Evolutionary conservation across 257 asterid genomes (phyloP).

Genomic region (Anisodus tanguticus): DNA sequence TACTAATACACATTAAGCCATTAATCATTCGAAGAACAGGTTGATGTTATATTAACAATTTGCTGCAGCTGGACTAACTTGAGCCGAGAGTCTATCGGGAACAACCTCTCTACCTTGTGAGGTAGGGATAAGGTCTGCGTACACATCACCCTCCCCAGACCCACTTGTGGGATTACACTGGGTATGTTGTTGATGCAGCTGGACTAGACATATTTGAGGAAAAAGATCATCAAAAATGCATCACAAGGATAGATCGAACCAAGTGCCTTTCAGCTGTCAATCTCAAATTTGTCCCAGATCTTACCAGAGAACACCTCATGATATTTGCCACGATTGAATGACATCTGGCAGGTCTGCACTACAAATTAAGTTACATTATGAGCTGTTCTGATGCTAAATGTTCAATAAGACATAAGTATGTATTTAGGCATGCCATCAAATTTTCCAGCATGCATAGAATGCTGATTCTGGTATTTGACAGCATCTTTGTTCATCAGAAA

Average conservation of each 20-base stretch:
- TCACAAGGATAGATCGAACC: constrained; percentile 23
- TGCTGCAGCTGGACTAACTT: constrained; percentile 33
- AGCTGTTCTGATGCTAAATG: constrained; percentile 26
- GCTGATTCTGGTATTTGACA: background rate
- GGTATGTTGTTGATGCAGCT: too few species aligned
- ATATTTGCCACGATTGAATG: constrained; percentile 35
- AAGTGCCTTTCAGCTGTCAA: constrained; percentile 33
- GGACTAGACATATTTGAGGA: background rate
- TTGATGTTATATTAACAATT: constrained; percentile 40
- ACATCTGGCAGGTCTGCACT: constrained; percentile 38
- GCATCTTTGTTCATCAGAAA: background rate
- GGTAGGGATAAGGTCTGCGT: too few species aligned
- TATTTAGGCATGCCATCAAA: constrained; percentile 22
- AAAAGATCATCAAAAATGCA: constrained; percentile 34
- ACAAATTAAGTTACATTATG: constrained; percentile 33
- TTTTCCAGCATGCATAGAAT: constrained; percentile 21
- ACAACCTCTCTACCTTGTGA: too few species aligned
- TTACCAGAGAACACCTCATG: constrained; percentile 31
- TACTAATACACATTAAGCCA: constrained; percentile 11
- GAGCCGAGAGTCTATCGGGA: background rate
- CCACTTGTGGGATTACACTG: too few species aligned
- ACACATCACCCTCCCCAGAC: too few species aligned
- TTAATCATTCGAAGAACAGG: constrained; percentile 33
- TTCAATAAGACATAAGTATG: background rate
- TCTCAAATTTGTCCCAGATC: constrained; percentile 29